Base-by-base conservation (phyloP, 345 rosid species). In the Sisymbrium altissimum region DNA sequence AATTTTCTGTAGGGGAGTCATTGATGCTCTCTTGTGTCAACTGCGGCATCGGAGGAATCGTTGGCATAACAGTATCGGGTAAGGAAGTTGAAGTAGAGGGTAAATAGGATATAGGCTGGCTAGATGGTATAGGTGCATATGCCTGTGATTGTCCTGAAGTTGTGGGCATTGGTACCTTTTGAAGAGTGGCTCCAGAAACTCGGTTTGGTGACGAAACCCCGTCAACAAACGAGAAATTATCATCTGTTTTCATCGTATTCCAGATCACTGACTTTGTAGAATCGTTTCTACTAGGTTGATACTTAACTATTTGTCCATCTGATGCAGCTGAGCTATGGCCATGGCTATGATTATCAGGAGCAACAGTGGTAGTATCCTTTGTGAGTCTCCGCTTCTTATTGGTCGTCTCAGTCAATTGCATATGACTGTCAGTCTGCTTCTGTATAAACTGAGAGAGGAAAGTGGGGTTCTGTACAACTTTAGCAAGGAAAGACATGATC, bases 261-360 rank as follows among this genome's bases (percentile, higher is more conserved):
- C 86, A 71, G 14, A 83, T 50, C 83, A 81, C 68, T 14, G 78
- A 29, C 33, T 15, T 64, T 1, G 33, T 6, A 4, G 54, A 72
- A 19, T 85, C 85, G 38, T 39, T 83, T 68, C 83, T 74, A 53
- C 10, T 35, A 60, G 87, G 89, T 75, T 82, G 82, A 62, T 83
- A 86, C 73, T 78, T 86, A 48, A 86, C 87, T 23, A 86, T 80
- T 59, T 82, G 89, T 12, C 89, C 84, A 76, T 80, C 87, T 12
- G 74, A 71, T 56, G 75, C 66, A 62, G 30, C 39, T 32, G 64
- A 71, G 70, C 68, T 74, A 10, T 64, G 77, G 68, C 77, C 72
- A 48, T 9, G 70, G 55, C 66, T 76, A 56, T 9, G 23, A 65
- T 38, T 39, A 14, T 17, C 10, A 70, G 32, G 33, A 50, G 46